A percentile compares a stretch with the other conserved stretches of the same genome.
These are phyloP conservation scores for Ganoderma sinense DNA, from an alignment of 1,284 basidiomycete species.

Conservation along the genomic window DNA sequence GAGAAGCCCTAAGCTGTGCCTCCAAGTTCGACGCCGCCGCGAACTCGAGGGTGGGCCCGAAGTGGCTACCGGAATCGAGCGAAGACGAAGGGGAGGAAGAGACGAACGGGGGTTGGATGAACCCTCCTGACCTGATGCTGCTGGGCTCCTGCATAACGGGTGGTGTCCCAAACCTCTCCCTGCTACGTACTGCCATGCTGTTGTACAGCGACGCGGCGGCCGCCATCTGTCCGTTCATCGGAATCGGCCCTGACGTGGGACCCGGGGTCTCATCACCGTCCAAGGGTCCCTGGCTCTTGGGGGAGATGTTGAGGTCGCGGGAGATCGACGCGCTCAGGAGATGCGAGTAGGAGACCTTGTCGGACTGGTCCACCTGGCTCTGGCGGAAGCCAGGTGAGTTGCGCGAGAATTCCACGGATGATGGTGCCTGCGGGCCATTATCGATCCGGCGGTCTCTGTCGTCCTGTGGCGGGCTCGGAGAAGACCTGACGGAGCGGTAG, in stretches of 20 bases:
- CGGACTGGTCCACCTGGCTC: conserved; percentile 41
- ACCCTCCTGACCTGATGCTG: conserved; percentile 39
- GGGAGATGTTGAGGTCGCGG: conserved; percentile 59
- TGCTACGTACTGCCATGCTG: conserved; percentile 35
- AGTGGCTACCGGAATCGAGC: conserved; percentile 73
- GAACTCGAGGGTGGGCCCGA: conserved; percentile 53
- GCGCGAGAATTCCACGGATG: conserved; percentile 47
- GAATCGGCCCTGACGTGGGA: conserved; percentile 29
- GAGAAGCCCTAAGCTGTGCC: conserved; percentile 74
- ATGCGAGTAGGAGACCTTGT: conserved; percentile 53
- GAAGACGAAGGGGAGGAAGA: conserved; percentile 82
- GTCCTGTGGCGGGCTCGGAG: conserved; percentile 66
- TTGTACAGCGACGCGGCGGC: conserved; percentile 31
- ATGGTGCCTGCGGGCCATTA: conserved; percentile 37
- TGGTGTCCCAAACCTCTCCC: conserved; percentile 45
- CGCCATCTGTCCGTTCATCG: conserved; percentile 32
- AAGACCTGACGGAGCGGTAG: conserved; percentile 70
- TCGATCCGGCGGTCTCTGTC: conserved; percentile 40
- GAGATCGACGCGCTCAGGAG: conserved; percentile 34
- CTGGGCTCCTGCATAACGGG: conserved; percentile 51
- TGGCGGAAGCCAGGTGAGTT: conserved; percentile 53
- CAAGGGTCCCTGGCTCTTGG: conserved; percentile 58
- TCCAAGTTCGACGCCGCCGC: conserved; percentile 59
- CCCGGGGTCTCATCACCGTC: conserved; percentile 59
- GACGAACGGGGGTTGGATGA: conserved; percentile 48